These are phyloP conservation scores for Cicer chorassanicum DNA, from an alignment of 306 rosid genomes.

Conservation along the genomic window DNA sequence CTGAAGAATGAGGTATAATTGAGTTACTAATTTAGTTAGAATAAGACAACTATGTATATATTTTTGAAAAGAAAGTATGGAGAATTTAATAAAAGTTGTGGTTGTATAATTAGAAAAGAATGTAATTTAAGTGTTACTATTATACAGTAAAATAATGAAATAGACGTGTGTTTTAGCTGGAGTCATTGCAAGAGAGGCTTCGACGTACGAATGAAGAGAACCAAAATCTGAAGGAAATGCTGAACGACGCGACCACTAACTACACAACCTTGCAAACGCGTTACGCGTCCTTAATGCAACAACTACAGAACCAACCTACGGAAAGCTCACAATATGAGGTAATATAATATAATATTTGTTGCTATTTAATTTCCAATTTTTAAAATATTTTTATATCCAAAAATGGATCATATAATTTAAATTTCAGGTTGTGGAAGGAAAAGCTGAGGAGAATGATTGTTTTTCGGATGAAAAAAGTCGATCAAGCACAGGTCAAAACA, in stretches of 20 bases:
- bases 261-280: conserved; percentile 77
- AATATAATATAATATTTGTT: not conserved
- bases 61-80: too few species aligned
- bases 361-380: too few species aligned
- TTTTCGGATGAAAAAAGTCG: conserved; percentile 73
- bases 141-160: not conserved
- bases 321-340: conserved; percentile 51
- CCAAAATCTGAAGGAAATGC: conserved; percentile 75
- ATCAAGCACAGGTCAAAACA: conserved; percentile 65
- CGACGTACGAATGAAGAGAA: conserved; percentile 75
- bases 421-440: conserved; percentile 51
- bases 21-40: not conserved
- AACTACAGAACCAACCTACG: conserved; percentile 38
- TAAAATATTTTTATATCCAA: not conserved
- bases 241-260: conserved; percentile 65
- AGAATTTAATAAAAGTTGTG: too few species aligned
- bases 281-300: conserved; percentile 61
- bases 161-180: conserved; percentile 50
- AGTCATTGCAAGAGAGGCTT: conserved; percentile 68
- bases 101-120: not conserved
- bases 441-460: conserved; percentile 59
- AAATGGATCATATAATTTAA: not conserved
- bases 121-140: not conserved
- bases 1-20: conserved; percentile 65
- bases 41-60: too few species aligned